Percentiles rank a stretch among this genome's conserved stretches.
Conservation (phyloP, 495 filamentous ascomycete species). For the Aspergillus conjunctus region DNA sequence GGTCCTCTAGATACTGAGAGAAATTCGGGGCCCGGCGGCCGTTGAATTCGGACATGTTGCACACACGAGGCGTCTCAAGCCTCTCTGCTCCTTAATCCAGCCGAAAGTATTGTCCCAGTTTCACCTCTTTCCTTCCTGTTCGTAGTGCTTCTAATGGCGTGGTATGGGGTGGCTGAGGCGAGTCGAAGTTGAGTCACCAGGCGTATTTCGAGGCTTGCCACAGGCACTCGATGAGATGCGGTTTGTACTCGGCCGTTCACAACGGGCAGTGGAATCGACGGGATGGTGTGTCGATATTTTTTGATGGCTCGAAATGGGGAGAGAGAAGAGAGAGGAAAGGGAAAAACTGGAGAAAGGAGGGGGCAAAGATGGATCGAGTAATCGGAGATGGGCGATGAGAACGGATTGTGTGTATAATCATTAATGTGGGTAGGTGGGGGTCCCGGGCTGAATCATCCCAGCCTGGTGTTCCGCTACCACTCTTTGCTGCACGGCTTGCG, state of each 20-base stretch:
- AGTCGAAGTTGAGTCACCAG: background rate
- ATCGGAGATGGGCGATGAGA: slow-evolving; percentile 17
- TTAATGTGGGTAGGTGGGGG: slow-evolving; percentile 17
- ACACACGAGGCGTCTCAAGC: slow-evolving; percentile 19
- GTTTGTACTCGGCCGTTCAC: background rate
- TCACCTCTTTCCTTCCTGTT: background rate
- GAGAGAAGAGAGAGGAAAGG: slow-evolving; percentile 2
- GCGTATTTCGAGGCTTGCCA: background rate
- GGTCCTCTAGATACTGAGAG: slow-evolving; percentile 81
- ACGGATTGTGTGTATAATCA: slow-evolving; percentile 17
- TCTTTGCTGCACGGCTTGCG: background rate
- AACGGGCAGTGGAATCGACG: background rate
- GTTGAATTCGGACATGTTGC: slow-evolving; percentile 66
- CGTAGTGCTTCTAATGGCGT: background rate
- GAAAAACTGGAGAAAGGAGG: slow-evolving; percentile 12
- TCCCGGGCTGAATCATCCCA: background rate
- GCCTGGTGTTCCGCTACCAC: background rate
- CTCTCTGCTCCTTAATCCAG: slow-evolving; percentile 4
- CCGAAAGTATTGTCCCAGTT: background rate
- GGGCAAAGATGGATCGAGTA: slow-evolving; percentile 16
- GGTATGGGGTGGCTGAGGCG: background rate
- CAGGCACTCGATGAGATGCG: background rate
- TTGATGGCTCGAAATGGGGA: background rate
- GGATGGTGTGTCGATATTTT: background rate
- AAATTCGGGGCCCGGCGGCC: slow-evolving; percentile 78